Conservation (phyloP, 73 alveolate genomes). For the Uronychia binucleata region DNA sequence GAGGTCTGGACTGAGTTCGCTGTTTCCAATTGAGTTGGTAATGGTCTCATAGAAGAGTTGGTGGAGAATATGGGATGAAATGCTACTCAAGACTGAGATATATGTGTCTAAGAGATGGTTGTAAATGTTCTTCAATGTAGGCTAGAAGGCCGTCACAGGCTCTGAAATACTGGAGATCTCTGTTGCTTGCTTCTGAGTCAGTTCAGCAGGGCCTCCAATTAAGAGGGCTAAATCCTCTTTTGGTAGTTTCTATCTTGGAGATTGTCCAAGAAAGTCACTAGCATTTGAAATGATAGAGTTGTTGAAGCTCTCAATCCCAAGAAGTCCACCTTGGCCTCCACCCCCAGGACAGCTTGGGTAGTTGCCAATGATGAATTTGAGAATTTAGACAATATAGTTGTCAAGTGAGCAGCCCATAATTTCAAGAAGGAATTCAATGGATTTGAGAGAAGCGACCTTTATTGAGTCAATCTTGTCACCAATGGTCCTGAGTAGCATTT, state of each 20-base stretch:
- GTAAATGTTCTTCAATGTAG: constrained; percentile 25
- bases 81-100: constrained; percentile 61
- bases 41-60: constrained; percentile 65
- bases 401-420: constrained; percentile 65
- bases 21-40: constrained; percentile 17
- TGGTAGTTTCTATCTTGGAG: background rate
- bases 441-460: constrained; percentile 30
- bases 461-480: constrained; percentile 33
- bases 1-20: constrained; percentile 40
- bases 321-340: background rate
- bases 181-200: background rate
- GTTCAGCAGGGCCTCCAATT: background rate
- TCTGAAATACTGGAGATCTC: constrained; percentile 16
- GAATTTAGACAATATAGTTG: constrained; percentile 38
- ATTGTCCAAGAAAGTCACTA: background rate
- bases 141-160: constrained; percentile 48
- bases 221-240: background rate
- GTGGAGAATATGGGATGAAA: constrained; percentile 67
- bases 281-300: background rate
- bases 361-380: constrained; percentile 32
- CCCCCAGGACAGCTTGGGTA: constrained; percentile 59
- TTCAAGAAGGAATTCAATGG: constrained; percentile 51
- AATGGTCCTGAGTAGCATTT: constrained; percentile 30
- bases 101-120: constrained; percentile 55
- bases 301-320: background rate